Percentiles rank a stretch among this genome's conserved stretches.
Evolutionary conservation across 2,329 filamentous ascomycete species (phyloP).

Genomic region (Xylogone sp.): DNA sequence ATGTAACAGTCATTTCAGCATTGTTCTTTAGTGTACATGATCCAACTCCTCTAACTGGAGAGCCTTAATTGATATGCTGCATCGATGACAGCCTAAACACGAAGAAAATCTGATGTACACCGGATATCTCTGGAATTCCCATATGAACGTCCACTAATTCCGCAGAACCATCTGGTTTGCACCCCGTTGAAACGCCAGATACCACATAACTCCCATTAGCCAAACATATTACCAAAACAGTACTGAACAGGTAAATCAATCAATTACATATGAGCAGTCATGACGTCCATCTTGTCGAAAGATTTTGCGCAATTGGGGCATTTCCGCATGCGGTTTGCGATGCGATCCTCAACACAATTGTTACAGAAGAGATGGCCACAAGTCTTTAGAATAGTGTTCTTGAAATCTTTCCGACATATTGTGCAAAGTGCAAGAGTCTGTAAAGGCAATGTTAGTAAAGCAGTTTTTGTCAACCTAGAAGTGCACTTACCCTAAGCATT

Average conservation of each 20-base stretch:
- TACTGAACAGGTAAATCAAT: neutral
- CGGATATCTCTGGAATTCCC: neutral
- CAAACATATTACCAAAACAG: neutral
- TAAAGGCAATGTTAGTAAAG: conserved; percentile 29
- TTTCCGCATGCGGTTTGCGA: conserved; percentile 87
- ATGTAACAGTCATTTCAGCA: neutral
- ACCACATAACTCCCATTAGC: neutral
- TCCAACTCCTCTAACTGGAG: neutral
- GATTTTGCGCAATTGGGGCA: conserved; percentile 91
- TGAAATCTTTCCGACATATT: conserved; percentile 89
- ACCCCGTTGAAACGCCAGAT: neutral
- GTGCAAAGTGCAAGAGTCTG: conserved; percentile 81
- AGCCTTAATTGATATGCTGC: neutral
- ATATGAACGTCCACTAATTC: neutral
- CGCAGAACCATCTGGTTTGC: neutral
- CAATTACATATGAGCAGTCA: conserved; percentile 59
- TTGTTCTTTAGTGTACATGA: neutral
- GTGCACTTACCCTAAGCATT: conserved; percentile 72
- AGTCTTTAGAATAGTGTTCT: conserved; percentile 88
- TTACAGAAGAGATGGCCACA: conserved; percentile 96
- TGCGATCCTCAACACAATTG: conserved; percentile 82
- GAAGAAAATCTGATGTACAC: conserved; percentile 20
- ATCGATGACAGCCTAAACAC: conserved; percentile 2
- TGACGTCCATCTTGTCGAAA: conserved; percentile 88
- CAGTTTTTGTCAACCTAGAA: conserved; percentile 8